Conservation (phyloP, 495 filamentous ascomycete species). For the Penicillium roqueforti region DNA sequence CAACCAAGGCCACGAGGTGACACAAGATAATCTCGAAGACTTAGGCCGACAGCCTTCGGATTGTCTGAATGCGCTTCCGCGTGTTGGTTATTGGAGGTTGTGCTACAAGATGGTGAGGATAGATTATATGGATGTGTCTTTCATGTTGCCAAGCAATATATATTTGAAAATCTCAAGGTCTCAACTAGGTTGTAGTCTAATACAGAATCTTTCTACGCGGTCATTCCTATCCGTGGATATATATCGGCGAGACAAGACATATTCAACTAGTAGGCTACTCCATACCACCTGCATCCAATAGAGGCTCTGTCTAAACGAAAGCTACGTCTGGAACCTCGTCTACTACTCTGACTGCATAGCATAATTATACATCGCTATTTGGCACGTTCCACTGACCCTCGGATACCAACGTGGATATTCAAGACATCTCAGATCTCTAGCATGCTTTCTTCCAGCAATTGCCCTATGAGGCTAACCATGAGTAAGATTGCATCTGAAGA, state of each 20-base stretch:
- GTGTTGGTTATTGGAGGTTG: background rate
- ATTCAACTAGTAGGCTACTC: background rate
- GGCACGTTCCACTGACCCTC: background rate
- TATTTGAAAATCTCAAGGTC: background rate
- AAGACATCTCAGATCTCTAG: constrained; percentile 9
- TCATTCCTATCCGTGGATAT: background rate
- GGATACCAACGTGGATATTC: constrained; percentile 3
- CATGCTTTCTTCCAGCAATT: background rate
- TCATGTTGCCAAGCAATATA: background rate
- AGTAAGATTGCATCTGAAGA: background rate
- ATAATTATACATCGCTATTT: background rate
- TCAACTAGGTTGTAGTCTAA: background rate
- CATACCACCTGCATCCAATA: background rate
- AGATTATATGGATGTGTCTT: background rate
- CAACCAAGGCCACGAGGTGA: constrained; percentile 11
- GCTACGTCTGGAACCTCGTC: background rate
- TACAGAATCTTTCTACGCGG: background rate
- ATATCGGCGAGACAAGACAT: background rate
- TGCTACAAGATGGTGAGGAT: background rate
- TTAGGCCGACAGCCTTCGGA: background rate
- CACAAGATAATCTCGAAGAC: constrained; percentile 11
- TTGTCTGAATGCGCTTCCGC: background rate
- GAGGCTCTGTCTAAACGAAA: background rate
- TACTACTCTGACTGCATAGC: background rate
- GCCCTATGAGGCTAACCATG: background rate